Evolutionary conservation across 441 rosid species (phyloP), one percentile per base, ranked within the genome.

Genomic region (Metrosideros polymorpha): DNA sequence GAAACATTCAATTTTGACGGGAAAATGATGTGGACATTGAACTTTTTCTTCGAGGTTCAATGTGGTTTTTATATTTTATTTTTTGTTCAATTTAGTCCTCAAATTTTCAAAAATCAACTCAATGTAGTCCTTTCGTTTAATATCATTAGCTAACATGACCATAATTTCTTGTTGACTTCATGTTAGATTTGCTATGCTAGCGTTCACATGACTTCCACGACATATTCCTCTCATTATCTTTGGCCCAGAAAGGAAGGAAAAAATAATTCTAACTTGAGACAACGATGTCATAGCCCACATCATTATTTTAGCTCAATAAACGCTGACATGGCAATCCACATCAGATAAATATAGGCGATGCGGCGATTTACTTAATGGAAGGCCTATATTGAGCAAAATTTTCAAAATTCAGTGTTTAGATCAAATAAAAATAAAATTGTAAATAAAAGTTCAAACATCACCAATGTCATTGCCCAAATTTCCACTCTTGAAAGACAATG

Each of bases 341-440:
- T 54, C 12, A 4, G 5, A 54, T n/a, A 59, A 59, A 59, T 3
- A 14, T 22, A 7, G 0, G 0, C 0, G 29, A 3, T 8, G 6
- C 14, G 19, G 0, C 2, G 0, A 59, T 13, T 0, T 4, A 14
- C n/a, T 57, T 57, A n/a, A 6, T 29, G 5, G n/a, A 59, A 59
- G 1, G 1, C 8, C 5, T 59, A 29, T 43, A 7, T 6, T 61
- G 12, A 30, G 24, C 0, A 4, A 43, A 57, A 57, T 6, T n/a
- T 57, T 17, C 10, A 61, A 61, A 61, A 61, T 29, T 15, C 6
- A 30, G 0, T 61, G 0, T 15, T 61, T 30, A 61, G 22, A 59
- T 29, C 22, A 59, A 14, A 29, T 59, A 0, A 29, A 14, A 29
- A n/a, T n/a, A n/a, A n/a, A n/a, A n/a, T n/a, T n/a, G n/a, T n/a